Conservation (phyloP, 2,329 filamentous ascomycete species). For the Hymenoscyphus scutula region DNA sequence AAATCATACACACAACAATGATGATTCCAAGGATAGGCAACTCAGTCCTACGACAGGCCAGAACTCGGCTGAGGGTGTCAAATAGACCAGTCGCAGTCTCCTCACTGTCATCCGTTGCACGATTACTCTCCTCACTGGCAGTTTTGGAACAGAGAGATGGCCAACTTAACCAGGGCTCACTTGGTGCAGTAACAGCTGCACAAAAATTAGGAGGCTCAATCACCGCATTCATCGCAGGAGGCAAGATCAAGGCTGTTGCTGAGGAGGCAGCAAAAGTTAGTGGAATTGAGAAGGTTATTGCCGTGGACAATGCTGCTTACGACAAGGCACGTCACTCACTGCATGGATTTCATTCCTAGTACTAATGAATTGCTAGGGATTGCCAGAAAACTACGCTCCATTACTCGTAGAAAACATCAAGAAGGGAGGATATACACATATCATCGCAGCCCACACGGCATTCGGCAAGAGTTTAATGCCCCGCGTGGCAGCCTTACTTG, state of each 20-base stretch:
- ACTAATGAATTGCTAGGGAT: constrained; percentile 53
- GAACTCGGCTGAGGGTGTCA: constrained; percentile 43
- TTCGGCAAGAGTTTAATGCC: constrained; percentile 96
- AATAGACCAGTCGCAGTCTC: constrained; percentile 39
- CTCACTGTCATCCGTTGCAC: constrained; percentile 53
- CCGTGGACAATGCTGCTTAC: constrained; percentile 84
- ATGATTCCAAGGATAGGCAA: constrained; percentile 35
- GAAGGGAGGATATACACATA: constrained; percentile 88
- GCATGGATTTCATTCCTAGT: background rate
- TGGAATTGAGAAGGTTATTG: constrained; percentile 87
- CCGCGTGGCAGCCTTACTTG: constrained; percentile 84
- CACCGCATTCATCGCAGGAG: constrained; percentile 84
- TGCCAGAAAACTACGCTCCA: constrained; percentile 93
- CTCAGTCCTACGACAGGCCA: constrained; percentile 33
- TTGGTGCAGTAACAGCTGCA: constrained; percentile 83
- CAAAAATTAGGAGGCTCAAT: constrained; percentile 81
- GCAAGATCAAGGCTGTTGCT: constrained; percentile 70
- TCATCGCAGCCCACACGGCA: constrained; percentile 86
- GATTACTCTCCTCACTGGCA: constrained; percentile 82
- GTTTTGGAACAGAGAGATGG: constrained; percentile 91
- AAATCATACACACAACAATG: constrained; percentile 20
- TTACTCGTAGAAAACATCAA: constrained; percentile 95
- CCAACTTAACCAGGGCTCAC: constrained; percentile 75
- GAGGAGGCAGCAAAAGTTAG: constrained; percentile 84
- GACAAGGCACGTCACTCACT: constrained; percentile 66